A percentile compares a stretch with the other conserved stretches of the same genome.
phyloP scores from a whole-genome alignment of 2,329 filamentous ascomycete genomes.

The Sporothrix protearum region DNA sequence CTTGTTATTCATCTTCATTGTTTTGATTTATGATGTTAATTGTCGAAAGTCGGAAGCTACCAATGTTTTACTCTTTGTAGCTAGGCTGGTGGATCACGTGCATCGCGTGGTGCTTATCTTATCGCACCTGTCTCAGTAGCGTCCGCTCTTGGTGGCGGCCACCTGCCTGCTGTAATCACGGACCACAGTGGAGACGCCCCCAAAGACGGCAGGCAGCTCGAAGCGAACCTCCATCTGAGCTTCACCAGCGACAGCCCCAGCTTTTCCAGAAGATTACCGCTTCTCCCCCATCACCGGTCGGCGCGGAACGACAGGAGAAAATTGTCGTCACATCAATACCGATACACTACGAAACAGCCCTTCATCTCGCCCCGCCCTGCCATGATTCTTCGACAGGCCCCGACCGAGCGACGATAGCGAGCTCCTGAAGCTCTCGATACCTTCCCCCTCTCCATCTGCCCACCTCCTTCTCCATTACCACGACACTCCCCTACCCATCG shows the following conservation, averaged over 20 bases:
- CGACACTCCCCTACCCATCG: background rate
- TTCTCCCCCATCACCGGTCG: background rate
- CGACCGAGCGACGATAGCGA: conserved; percentile 9
- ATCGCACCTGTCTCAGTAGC: background rate
- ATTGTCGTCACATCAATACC: background rate
- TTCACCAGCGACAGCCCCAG: background rate
- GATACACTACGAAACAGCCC: background rate
- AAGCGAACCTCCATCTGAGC: background rate
- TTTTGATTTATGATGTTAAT: background rate
- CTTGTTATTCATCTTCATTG: background rate
- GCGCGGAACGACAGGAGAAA: background rate
- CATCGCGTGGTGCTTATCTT: background rate
- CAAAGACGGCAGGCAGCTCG: conserved; percentile 4
- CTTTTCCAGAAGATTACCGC: background rate
- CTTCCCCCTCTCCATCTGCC: background rate
- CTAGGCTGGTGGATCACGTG: background rate
- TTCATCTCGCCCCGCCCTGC: background rate
- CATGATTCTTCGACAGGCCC: conserved; percentile 5
- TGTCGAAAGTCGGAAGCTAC: background rate
- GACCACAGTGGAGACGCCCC: conserved; percentile 2
- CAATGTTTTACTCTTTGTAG: background rate
- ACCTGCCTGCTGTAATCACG: background rate
- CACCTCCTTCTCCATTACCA: background rate
- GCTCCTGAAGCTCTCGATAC: conserved; percentile 7
- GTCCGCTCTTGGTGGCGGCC: background rate